phyloP scores from a whole-genome alignment of 768 basidiomycete genomes.

The Suillus decipiens region DNA sequence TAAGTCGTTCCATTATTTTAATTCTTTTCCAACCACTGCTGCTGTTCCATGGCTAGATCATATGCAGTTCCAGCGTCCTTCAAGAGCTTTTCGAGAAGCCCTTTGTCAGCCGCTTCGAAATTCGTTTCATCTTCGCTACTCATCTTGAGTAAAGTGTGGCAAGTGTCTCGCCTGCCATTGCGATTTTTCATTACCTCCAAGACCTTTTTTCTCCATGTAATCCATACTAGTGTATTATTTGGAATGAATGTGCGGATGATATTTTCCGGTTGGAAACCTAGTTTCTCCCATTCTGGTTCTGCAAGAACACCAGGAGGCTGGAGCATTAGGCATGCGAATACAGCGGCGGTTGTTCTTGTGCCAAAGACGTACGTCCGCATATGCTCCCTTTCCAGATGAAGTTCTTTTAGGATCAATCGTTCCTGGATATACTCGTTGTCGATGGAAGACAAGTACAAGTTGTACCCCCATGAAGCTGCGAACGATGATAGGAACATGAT shows the following conservation, averaged over 20 bases:
- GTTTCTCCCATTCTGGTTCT: not conserved
- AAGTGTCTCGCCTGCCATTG: too few relatives aligned
- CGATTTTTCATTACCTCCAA: not conserved
- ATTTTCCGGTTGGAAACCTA: not conserved
- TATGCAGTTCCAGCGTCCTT: not conserved
- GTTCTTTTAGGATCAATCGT: constrained; percentile 15
- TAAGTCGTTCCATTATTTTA: not conserved
- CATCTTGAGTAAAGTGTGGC: not conserved
- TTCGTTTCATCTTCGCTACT: not conserved
- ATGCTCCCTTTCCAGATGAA: not conserved
- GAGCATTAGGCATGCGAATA: constrained; percentile 11
- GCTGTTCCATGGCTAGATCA: not conserved
- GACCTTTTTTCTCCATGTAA: constrained; percentile 2
- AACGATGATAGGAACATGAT: constrained; percentile 35
- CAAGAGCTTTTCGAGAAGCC: not conserved
- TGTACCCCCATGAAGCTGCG: constrained; percentile 35
- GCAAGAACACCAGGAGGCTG: not conserved
- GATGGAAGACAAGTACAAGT: constrained; percentile 31
- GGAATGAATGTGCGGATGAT: constrained; percentile 12
- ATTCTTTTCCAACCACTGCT: not conserved
- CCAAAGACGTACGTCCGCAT: constrained; percentile 9
- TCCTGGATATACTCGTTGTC: constrained; percentile 26
- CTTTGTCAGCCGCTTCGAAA: not conserved
- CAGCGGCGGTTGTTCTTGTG: constrained; percentile 9
- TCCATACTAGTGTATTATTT: constrained; percentile 12